phyloP scores from a whole-genome alignment of 768 basidiomycete genomes.

The Fomitopsis pulvina region DNA sequence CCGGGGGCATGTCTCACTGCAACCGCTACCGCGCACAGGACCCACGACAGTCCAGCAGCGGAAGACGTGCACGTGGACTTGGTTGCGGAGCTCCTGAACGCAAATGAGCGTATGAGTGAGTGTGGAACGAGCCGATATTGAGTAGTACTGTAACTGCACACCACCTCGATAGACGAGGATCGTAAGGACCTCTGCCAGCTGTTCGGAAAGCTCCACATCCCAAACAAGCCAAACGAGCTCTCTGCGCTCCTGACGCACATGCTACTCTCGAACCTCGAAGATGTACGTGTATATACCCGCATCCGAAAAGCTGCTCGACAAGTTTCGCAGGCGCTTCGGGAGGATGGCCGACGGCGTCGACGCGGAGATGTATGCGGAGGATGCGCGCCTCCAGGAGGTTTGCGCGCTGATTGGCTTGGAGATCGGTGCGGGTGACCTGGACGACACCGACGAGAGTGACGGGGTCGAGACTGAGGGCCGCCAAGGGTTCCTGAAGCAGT shows the following conservation, averaged over 20 bases:
- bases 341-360: constrained; percentile 36
- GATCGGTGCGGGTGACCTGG: too few relatives aligned
- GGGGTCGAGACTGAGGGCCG: neutral
- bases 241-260: constrained; percentile 42
- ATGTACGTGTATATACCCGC: constrained; percentile 49
- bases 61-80: constrained; percentile 47
- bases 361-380: neutral
- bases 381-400: constrained; percentile 1
- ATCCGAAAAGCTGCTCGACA: constrained; percentile 46
- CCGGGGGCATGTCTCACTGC: neutral
- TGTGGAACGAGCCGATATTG: neutral
- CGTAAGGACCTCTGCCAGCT: constrained; percentile 60
- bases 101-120: constrained; percentile 40
- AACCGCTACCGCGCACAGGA: neutral
- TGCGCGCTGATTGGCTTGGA: neutral
- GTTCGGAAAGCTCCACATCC: constrained; percentile 52
- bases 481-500: neutral
- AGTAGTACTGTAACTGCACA: neutral
- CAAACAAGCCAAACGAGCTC: constrained; percentile 28
- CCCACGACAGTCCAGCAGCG: neutral
- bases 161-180: constrained; percentile 44
- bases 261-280: constrained; percentile 43
- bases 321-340: constrained; percentile 45
- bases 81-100: constrained; percentile 47
- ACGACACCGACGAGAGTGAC: neutral